Conservation (phyloP, 495 filamentous ascomycete species). For the Aspergillus steynii region DNA sequence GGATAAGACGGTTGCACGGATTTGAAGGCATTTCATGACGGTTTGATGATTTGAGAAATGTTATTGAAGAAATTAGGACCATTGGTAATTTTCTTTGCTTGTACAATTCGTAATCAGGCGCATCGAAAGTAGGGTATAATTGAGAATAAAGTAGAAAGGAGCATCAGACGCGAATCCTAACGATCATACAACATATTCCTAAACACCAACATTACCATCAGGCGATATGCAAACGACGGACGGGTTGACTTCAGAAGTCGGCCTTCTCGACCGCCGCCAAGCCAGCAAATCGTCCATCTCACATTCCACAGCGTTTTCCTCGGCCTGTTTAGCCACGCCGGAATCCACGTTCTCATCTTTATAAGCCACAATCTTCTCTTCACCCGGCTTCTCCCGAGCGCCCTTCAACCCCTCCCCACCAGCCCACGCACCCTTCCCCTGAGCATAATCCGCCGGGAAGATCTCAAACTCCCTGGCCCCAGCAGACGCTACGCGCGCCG, state of each 20-base stretch:
- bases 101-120: not conserved
- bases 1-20: conserved; percentile 4
- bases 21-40: conserved; percentile 1
- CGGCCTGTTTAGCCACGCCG: not conserved
- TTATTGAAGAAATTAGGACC: too few species aligned
- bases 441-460: too few species aligned
- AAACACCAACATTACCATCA: not conserved
- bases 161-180: not conserved
- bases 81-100: too few species aligned
- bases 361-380: not conserved
- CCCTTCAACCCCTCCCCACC: not conserved
- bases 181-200: too few species aligned
- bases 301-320: conserved; percentile 2
- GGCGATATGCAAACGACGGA: not conserved
- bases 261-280: conserved; percentile 23
- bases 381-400: not conserved
- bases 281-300: conserved; percentile 28
- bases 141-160: not conserved
- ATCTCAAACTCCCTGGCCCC: not conserved
- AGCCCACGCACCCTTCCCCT: too few species aligned
- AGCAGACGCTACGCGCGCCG: not conserved
- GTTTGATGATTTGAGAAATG: not conserved
- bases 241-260: not conserved
- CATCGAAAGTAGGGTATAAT: not conserved
- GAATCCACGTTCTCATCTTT: not conserved